phyloP scores from a whole-genome alignment of 2,329 filamentous ascomycete genomes.

The Calonectria naviculata region DNA sequence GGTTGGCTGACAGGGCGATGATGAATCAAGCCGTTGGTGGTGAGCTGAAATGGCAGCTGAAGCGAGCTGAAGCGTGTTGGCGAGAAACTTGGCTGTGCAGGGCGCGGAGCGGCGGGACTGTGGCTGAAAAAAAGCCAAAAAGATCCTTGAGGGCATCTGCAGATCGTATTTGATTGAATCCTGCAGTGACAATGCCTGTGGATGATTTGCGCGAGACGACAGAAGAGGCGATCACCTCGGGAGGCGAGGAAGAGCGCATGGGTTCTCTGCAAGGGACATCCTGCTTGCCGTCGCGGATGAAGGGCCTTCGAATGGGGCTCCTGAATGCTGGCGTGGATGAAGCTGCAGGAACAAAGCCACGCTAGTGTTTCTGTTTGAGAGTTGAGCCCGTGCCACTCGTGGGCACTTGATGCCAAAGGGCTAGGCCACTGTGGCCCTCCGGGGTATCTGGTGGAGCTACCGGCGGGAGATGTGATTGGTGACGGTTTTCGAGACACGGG shows the following conservation, averaged over 20 bases:
- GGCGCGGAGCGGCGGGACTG: not conserved
- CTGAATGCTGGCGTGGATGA: conserved; percentile 22
- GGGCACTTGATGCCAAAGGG: conserved; percentile 1
- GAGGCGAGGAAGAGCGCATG: not conserved
- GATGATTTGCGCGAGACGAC: not conserved
- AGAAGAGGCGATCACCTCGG: not conserved
- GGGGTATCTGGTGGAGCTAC: not conserved
- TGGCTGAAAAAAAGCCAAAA: not conserved
- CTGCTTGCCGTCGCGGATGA: conserved; percentile 4
- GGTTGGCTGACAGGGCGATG: not conserved
- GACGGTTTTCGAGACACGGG: conserved; percentile 27
- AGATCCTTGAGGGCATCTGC: conserved; percentile 9
- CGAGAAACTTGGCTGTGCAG: not conserved
- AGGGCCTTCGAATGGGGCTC: conserved; percentile 17
- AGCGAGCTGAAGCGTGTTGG: not conserved
- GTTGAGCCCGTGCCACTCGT: conserved; percentile 23
- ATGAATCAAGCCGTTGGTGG: not conserved
- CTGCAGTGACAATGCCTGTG: not conserved
- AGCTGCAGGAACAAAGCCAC: conserved; percentile 43
- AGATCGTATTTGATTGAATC: conserved; percentile 16
- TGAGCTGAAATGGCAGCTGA: conserved; percentile 6
- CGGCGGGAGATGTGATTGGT: conserved; percentile 6
- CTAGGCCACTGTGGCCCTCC: conserved; percentile 9
- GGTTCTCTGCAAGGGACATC: conserved; percentile 7
- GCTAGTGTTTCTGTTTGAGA: conserved; percentile 49